These are phyloP conservation scores for Citrus sp. DNA, from an alignment of 345 rosid genomes.

Conservation along the genomic window DNA sequence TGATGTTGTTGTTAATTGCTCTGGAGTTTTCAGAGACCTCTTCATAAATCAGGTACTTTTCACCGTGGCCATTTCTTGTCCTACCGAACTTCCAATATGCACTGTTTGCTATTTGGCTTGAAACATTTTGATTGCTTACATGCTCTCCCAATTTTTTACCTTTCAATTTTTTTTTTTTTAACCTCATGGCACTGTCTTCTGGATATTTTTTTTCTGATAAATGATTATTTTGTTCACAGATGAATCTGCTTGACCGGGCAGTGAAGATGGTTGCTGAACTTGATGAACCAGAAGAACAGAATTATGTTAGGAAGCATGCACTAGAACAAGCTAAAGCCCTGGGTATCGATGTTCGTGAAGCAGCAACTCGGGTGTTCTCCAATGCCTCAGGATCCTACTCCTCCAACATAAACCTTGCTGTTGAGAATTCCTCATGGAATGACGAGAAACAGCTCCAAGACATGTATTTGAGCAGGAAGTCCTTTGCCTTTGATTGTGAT, in stretches of 20 bases:
- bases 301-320: constrained; percentile 89
- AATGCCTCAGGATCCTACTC: constrained; percentile 98
- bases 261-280: constrained; percentile 98
- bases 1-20: constrained; percentile 97
- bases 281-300: constrained; percentile 83
- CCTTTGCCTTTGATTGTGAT: constrained; percentile 90
- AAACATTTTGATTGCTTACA: background rate
- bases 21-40: constrained; percentile 97
- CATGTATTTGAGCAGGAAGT: constrained; percentile 97
- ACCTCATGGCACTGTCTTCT: background rate
- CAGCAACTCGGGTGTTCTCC: constrained; percentile 94
- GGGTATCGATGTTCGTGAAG: constrained; percentile 78
- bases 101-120: background rate
- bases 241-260: constrained; percentile 96
- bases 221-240: constrained; percentile 36
- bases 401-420: constrained; percentile 87
- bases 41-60: constrained; percentile 85
- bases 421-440: constrained; percentile 97
- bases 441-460: constrained; percentile 99
- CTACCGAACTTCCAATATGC: background rate
- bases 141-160: background rate
- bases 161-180: background rate
- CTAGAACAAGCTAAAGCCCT: constrained; percentile 83
- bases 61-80: background rate
- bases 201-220: background rate